Evolutionary conservation across 2,329 filamentous ascomycete species (phyloP), one percentile per base, ranked within the genome.

Genomic region (Claviceps sp.): DNA sequence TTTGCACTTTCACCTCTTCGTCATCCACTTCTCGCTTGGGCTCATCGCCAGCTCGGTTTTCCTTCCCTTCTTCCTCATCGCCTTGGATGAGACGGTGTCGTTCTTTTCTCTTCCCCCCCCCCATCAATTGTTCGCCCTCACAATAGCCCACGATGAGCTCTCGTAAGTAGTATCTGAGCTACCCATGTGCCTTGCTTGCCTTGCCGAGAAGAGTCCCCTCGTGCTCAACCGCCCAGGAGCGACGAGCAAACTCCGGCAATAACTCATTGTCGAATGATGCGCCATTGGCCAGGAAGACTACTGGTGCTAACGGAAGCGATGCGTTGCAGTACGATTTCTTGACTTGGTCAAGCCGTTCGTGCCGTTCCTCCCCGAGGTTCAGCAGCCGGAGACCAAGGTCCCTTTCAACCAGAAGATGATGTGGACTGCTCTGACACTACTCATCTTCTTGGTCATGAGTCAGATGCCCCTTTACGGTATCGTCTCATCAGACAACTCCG

Each of bases 401-500:
- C 89, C 90, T 62, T 98, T 98, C 84, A 94, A 97, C 79, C 93
- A 97, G 74, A 90, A 91, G 79, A 75, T 93, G 77, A 91, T 91
- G 87, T 93, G 87, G 87, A 93, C 87, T 60, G 87, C 85, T 69
- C 82, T 91, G 70, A 97, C 93, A 59, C 82, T 98, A 63, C 78
- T 98, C 71, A 94, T 97, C 76, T 98, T 98, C 82, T 77, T 98
- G 79, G 89, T 98, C 73, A 98, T 98, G 93, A 96, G 89, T 76
- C 93, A 96, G 77, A 97, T 98, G 93, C 90, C 93, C 59, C 76
- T 93, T 57, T 98, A 98, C 75, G 93, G 93, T 74, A 98, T 98
- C 72, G 94, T 98, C 67, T 98, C 93, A 52, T 98, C 93, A 65
- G 87, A 93, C 73, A 96, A 89, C 63, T 97, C 93, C 56, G 94